These are phyloP conservation scores for Madurella fahalii DNA, from an alignment of 2,329 filamentous ascomycete species.

Conservation along the genomic window DNA sequence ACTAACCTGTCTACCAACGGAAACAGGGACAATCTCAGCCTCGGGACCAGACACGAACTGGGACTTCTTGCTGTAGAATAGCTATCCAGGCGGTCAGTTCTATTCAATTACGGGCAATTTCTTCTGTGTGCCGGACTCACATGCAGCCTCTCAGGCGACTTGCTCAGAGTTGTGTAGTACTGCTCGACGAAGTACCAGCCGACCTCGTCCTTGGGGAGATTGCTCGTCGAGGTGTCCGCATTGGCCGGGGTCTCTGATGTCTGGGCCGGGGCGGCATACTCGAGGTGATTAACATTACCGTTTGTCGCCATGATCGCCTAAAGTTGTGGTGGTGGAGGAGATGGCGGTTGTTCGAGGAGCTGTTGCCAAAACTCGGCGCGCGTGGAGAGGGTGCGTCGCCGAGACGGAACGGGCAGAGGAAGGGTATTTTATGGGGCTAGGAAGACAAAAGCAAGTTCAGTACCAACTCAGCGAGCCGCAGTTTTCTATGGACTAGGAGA, in stretches of 20 bases:
- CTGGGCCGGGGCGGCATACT: constrained; percentile 35
- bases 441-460: constrained; percentile 5
- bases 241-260: constrained; percentile 32
- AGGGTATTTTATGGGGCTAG: background rate
- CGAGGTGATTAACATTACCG: constrained; percentile 48
- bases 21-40: constrained; percentile 81
- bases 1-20: constrained; percentile 80
- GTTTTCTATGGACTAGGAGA: background rate
- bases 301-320: constrained; percentile 51
- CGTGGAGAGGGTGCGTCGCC: constrained; percentile 1
- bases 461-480: background rate
- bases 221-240: constrained; percentile 36
- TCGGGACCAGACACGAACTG: constrained; percentile 92
- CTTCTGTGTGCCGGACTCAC: constrained; percentile 41
- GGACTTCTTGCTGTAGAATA: constrained; percentile 95
- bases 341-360: constrained; percentile 12
- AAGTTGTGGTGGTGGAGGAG: constrained; percentile 4
- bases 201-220: constrained; percentile 81
- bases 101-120: background rate
- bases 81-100: constrained; percentile 39
- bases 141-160: constrained; percentile 87
- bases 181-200: constrained; percentile 99
- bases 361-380: constrained; percentile 17
- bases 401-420: background rate
- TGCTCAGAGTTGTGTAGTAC: constrained; percentile 97